Evolutionary conservation across 768 basidiomycete species (phyloP).

Genomic region (Russula olivacea): DNA sequence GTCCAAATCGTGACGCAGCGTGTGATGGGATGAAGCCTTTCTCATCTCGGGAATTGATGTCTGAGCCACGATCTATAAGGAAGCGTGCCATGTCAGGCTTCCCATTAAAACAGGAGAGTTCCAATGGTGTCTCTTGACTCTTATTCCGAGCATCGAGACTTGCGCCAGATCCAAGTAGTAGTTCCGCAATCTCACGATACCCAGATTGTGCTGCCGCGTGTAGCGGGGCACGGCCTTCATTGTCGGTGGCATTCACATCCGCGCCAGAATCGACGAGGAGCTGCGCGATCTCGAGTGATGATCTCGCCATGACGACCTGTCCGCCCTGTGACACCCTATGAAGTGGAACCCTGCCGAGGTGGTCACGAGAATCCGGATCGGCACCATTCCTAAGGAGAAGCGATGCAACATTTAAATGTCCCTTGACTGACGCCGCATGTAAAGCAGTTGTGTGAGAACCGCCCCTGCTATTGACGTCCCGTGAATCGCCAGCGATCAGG

Average conservation of each 20-base stretch:
- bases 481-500: neutral
- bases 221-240: neutral
- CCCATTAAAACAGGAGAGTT: too few species aligned
- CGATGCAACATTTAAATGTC: neutral
- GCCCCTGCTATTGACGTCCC: neutral
- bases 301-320: neutral
- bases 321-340: neutral
- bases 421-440: neutral
- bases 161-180: neutral
- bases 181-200: neutral
- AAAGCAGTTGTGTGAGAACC: neutral
- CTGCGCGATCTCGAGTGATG: neutral
- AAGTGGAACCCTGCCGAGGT: neutral
- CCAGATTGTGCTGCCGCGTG: slow-evolving; percentile 2
- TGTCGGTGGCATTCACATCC: neutral
- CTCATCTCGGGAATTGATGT: too few species aligned
- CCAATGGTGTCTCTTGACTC: neutral
- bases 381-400: neutral
- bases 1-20: neutral
- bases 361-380: neutral
- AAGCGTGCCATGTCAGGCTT: too few species aligned
- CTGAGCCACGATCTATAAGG: too few species aligned
- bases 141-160: neutral
- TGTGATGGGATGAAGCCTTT: too few species aligned
- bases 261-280: neutral